phyloP scores from a whole-genome alignment of 225 moss, liverwort and hornwort genomes.

The Bryum argenteum region DNA sequence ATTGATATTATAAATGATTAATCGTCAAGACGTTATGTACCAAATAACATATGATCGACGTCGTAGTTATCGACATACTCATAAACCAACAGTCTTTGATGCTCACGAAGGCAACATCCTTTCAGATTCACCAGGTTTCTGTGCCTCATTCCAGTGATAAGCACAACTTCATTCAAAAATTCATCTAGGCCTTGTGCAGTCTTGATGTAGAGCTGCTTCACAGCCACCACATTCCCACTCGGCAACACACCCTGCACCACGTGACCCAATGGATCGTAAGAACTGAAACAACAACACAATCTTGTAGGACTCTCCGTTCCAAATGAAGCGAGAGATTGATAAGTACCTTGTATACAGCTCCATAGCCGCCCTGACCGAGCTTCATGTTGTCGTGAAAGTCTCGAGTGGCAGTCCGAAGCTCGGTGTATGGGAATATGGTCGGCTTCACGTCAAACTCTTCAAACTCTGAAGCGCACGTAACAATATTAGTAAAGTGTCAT shows the following conservation, averaged over 20 bases:
- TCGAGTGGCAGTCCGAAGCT: constrained; percentile 2
- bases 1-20: too few relatives aligned
- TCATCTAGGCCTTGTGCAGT: constrained; percentile 10
- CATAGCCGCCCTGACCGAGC: constrained; percentile 33
- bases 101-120: constrained; percentile 28
- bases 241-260: constrained; percentile 7
- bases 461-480: not conserved
- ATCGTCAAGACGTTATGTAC: not conserved
- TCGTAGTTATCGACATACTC: constrained; percentile 29
- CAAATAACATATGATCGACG: constrained; percentile 21
- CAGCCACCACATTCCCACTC: constrained; percentile 17
- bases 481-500: not conserved
- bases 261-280: too few relatives aligned
- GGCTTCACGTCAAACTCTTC: not conserved
- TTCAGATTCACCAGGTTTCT: constrained; percentile 29
- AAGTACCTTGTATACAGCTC: constrained; percentile 30
- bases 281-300: too few relatives aligned
- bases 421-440: constrained; percentile 24
- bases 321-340: not conserved
- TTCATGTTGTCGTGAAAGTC: constrained; percentile 34
- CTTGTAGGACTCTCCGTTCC: too few relatives aligned
- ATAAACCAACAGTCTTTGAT: constrained; percentile 20
- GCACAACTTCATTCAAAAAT: constrained; percentile 16
- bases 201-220: constrained; percentile 24
- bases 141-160: constrained; percentile 33